Evolutionary conservation across 202 grass and related monocot species (phyloP), one percentile per base, ranked within the genome.

Genomic region (Panicum virgatum): DNA sequence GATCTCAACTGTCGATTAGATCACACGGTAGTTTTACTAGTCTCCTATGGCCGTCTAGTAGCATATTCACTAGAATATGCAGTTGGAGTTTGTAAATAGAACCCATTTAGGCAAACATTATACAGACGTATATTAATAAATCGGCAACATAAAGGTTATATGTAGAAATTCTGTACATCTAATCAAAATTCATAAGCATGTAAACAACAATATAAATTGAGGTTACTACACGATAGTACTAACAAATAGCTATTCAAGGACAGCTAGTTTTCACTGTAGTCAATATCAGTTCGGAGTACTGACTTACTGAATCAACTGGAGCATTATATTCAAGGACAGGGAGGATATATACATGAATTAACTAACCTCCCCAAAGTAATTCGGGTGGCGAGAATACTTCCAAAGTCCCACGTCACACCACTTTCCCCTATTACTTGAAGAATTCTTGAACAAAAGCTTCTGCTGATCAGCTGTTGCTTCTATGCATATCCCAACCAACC

Each of bases 331-430:
- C 48, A 81, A 42, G 46, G 5, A 13, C 78, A 47, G 5, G 3
- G 29, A 39, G 60, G 63, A 51, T 27, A n/a, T n/a, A n/a, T n/a
- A 39, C 11, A 23, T 7, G 71, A 86, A 61, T 43, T n/a, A 63
- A 86, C 81, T 70, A 58, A 93, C 96, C 96, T 96, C 96, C 1
- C 96, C 96, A 88, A 98, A 96, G 79, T 98, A 98, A 90, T 98
- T 98, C 61, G 96, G 96, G 56, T 98, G 96, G 39, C 90, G 92
- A 18, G 96, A 73, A 88, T 93, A 98, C 79, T 94, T 96, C 96
- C 96, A 98, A 79, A 98, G 23, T 43, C 92, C 92, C 4, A 66
- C 90, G 54, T 90, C 46, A 79, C 96, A 98, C 96, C 96, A 98
- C 75, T 86, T 98, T 42, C 90, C 96, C 62, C 32, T 91, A 66